phyloP scores from a whole-genome alignment of 176 grass and related monocot genomes.

The Rhynchospora tenuis region DNA sequence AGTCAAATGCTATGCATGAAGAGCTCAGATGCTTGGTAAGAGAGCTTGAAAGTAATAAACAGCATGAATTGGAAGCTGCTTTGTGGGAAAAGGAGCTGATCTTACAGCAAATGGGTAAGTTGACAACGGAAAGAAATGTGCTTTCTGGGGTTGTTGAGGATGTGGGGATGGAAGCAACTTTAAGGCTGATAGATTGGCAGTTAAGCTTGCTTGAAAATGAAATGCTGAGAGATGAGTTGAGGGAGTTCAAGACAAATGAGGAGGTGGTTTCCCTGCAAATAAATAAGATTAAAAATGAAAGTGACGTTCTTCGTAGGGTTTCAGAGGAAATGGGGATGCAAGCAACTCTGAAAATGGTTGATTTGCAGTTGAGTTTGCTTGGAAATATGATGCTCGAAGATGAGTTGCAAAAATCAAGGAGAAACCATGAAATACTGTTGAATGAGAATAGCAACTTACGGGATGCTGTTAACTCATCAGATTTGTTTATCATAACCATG shows the following conservation, averaged over 20 bases:
- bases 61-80: constrained; percentile 34
- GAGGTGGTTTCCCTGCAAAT: constrained; percentile 10
- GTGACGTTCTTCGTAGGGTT: constrained; percentile 26
- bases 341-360: constrained; percentile 53
- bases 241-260: constrained; percentile 12
- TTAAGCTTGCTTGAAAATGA: constrained; percentile 30
- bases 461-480: constrained; percentile 35
- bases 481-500: constrained; percentile 34
- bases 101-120: constrained; percentile 34
- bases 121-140: constrained; percentile 32
- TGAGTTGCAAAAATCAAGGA: constrained; percentile 12
- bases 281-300: constrained; percentile 29
- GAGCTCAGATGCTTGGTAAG: constrained; percentile 58
- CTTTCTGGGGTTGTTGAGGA: constrained; percentile 43
- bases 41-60: constrained; percentile 69
- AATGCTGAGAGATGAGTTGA: constrained; percentile 36
- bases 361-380: constrained; percentile 34
- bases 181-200: constrained; percentile 49
- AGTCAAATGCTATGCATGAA: constrained; percentile 61
- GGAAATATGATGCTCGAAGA: constrained; percentile 36
- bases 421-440: constrained; percentile 30
- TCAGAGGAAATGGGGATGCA: constrained; percentile 49
- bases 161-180: constrained; percentile 40
- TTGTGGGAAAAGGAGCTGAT: constrained; percentile 62
- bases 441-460: constrained; percentile 43